A percentile compares a stretch with the other conserved stretches of the same genome.
phyloP scores from a whole-genome alignment of 805 yeast species.

The Wickerhamiella galacta region DNA sequence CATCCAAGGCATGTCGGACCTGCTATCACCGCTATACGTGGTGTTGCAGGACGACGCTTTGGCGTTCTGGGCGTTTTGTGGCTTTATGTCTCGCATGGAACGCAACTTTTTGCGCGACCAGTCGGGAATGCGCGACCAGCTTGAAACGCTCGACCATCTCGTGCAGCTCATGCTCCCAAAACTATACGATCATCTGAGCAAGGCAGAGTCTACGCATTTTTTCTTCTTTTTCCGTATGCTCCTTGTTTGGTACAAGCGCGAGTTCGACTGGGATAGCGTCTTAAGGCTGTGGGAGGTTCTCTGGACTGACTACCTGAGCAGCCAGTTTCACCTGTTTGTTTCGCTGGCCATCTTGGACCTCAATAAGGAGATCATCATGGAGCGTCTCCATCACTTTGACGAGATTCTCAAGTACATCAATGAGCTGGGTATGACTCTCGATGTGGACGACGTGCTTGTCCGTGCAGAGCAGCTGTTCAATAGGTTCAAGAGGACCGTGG shows the following conservation, averaged over 20 bases:
- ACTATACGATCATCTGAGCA: slow-evolving; percentile 62
- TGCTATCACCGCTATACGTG: slow-evolving; percentile 69
- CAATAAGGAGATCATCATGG: slow-evolving; percentile 60
- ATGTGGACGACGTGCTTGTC: slow-evolving; percentile 60
- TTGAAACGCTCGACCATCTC: slow-evolving; percentile 65
- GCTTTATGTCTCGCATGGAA: slow-evolving; percentile 90
- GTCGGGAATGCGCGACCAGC: slow-evolving; percentile 81
- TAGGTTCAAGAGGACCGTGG: slow-evolving; percentile 64
- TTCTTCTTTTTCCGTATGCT: slow-evolving; percentile 93
- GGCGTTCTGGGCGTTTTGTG: slow-evolving; percentile 76
- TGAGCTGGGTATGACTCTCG: slow-evolving; percentile 63
- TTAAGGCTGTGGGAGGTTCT: slow-evolving; percentile 79
- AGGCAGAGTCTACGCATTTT: slow-evolving; percentile 76
- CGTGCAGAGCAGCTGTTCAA: slow-evolving; percentile 72
- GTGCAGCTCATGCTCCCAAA: slow-evolving; percentile 84
- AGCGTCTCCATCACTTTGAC: slow-evolving; percentile 64
- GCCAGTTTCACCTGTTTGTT: slow-evolving; percentile 77
- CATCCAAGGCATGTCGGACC: slow-evolving; percentile 96
- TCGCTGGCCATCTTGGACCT: slow-evolving; percentile 82
- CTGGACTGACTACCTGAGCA: slow-evolving; percentile 73
- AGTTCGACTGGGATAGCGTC: slow-evolving; percentile 63
- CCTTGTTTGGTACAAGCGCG: slow-evolving; percentile 89
- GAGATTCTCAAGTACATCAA: slow-evolving; percentile 87
- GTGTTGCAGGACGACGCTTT: slow-evolving; percentile 49
- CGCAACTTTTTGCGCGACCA: slow-evolving; percentile 84